A percentile compares a stretch with the other conserved stretches of the same genome.
Conservation (phyloP, 768 basidiomycete species). For the Pleurotus giganteus region DNA sequence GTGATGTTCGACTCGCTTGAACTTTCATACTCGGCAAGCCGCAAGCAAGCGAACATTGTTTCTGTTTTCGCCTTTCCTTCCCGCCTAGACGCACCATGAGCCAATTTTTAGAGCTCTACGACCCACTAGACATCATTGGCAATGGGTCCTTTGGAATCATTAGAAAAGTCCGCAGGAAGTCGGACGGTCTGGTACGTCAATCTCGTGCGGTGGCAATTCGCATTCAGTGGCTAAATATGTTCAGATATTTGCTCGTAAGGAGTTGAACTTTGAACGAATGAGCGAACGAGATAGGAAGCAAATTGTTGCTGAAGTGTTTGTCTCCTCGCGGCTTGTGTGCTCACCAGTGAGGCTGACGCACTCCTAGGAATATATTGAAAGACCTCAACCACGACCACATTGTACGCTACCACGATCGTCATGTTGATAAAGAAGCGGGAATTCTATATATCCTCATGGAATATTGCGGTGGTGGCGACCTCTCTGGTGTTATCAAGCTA, state of each 20-base stretch:
- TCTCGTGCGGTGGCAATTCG: slow-evolving; percentile 6
- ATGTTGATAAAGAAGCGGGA: slow-evolving; percentile 86
- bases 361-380: slow-evolving; percentile 87
- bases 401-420: slow-evolving; percentile 90
- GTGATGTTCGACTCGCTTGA: slow-evolving; percentile 4
- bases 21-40: neutral
- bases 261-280: slow-evolving; percentile 98
- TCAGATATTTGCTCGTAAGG: slow-evolving; percentile 86
- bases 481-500: slow-evolving; percentile 84
- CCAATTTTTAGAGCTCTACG: slow-evolving; percentile 75
- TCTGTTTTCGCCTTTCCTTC: neutral
- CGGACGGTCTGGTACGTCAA: slow-evolving; percentile 73
- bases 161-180: slow-evolving; percentile 84
- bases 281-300: slow-evolving; percentile 94
- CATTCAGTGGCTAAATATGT: neutral
- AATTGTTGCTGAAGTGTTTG: slow-evolving; percentile 97
- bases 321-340: slow-evolving; percentile 12
- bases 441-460: slow-evolving; percentile 99
- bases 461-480: slow-evolving; percentile 96
- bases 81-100: slow-evolving; percentile 20
- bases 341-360: neutral
- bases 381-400: slow-evolving; percentile 95
- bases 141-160: slow-evolving; percentile 99
- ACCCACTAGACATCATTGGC: slow-evolving; percentile 88
- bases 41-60: neutral